phyloP scores from a whole-genome alignment of 2,329 filamentous ascomycete species.

The Microcyclosporella mali region DNA sequence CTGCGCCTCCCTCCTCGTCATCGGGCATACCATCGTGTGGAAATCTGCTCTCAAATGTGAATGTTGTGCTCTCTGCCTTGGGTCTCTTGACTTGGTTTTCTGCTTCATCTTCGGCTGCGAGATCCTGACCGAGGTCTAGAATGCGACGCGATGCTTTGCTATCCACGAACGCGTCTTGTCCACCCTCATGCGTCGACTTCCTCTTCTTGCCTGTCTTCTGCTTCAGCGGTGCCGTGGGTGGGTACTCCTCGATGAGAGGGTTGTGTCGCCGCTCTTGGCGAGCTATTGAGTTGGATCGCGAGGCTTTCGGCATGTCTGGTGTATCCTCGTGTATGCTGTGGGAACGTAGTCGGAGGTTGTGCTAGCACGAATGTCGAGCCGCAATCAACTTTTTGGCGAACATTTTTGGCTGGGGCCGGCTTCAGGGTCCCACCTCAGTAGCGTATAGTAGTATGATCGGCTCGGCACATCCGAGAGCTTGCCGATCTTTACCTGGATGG shows the following conservation, averaged over 20 bases:
- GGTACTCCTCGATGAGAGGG: conserved; percentile 84
- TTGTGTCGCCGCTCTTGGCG: conserved; percentile 70
- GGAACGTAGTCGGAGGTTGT: too few species aligned
- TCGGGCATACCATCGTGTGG: conserved; percentile 35
- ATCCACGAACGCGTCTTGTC: conserved; percentile 66
- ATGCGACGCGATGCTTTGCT: conserved; percentile 85
- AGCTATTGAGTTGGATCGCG: conserved; percentile 45
- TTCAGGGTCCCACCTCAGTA: too few species aligned
- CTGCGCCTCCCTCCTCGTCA: conserved; percentile 50
- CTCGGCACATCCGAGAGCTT: too few species aligned
- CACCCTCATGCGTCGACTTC: conserved; percentile 53
- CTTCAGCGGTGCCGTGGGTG: conserved; percentile 63
- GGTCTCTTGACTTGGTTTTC: conserved; percentile 41
- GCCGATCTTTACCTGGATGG: background rate
- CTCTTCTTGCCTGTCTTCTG: conserved; percentile 59
- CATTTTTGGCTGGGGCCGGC: too few species aligned
- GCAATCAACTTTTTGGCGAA: background rate
- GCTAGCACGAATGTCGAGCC: background rate
- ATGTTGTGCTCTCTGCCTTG: conserved; percentile 54
- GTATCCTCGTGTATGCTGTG: background rate
- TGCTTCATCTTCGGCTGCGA: conserved; percentile 72
- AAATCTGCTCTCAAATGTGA: conserved; percentile 73
- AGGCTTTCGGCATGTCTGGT: conserved; percentile 69
- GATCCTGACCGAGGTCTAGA: conserved; percentile 77
- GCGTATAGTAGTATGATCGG: too few species aligned